phyloP scores from a whole-genome alignment of 2,329 filamentous ascomycete species.

The Botryosphaeria dothidea region DNA sequence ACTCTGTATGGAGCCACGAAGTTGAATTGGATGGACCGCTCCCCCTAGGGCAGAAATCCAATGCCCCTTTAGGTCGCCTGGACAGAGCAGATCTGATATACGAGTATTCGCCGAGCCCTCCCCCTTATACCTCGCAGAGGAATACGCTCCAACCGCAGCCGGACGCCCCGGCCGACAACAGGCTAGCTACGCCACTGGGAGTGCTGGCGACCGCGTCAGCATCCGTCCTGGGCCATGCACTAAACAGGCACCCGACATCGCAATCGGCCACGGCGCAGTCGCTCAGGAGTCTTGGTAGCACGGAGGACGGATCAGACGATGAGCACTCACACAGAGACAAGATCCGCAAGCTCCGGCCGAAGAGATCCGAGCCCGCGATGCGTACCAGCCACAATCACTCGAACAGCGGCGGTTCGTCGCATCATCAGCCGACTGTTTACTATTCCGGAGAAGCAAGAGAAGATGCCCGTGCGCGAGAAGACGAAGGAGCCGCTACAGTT shows the following conservation, averaged over 20 bases:
- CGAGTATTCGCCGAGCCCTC: slow-evolving; percentile 42
- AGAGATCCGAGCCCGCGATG: slow-evolving; percentile 33
- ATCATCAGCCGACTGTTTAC: slow-evolving; percentile 33
- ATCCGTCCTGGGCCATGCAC: slow-evolving; percentile 10
- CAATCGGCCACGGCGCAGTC: slow-evolving; percentile 12
- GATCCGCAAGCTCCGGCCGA: slow-evolving; percentile 41
- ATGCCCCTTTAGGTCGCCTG: not conserved
- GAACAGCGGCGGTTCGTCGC: not conserved
- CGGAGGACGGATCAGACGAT: slow-evolving; percentile 12
- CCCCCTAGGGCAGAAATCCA: slow-evolving; percentile 34
- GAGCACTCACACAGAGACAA: slow-evolving; percentile 43
- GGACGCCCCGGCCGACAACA: not conserved
- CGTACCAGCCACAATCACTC: slow-evolving; percentile 15
- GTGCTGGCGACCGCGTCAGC: slow-evolving; percentile 16
- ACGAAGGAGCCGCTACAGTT: slow-evolving; percentile 41
- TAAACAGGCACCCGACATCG: not conserved
- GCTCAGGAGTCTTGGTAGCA: slow-evolving; percentile 38
- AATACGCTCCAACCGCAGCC: not conserved
- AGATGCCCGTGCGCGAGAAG: slow-evolving; percentile 42
- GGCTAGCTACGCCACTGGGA: slow-evolving; percentile 10
- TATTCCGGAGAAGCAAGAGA: slow-evolving; percentile 43
- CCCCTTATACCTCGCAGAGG: slow-evolving; percentile 38
- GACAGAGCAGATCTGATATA: slow-evolving; percentile 43
- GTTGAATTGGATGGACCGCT: slow-evolving; percentile 39
- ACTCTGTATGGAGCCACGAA: slow-evolving; percentile 41